A percentile compares a stretch with the other conserved stretches of the same genome.
Evolutionary conservation across 169 alveolate species (phyloP).

Genomic region (Eimeria necatrix): DNA sequence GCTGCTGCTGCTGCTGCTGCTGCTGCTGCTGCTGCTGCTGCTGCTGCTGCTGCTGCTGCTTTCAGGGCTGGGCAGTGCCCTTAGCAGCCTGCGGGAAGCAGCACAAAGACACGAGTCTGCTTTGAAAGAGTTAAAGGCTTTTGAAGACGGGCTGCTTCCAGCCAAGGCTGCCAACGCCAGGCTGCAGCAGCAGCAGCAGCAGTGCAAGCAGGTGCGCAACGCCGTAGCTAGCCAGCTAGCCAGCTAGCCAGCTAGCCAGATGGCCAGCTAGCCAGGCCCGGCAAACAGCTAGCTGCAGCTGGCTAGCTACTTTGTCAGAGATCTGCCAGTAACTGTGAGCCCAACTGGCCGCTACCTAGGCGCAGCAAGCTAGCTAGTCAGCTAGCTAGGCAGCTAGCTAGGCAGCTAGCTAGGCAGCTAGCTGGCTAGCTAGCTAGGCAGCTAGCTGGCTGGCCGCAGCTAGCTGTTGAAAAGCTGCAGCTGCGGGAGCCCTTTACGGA

Average conservation of each 20-base stretch:
- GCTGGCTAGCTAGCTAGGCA: too few relatives aligned
- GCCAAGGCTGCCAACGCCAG: not conserved
- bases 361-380: too few relatives aligned
- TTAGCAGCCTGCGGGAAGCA: conserved; percentile 11
- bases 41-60: conserved; percentile 55
- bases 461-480: not conserved
- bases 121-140: not conserved
- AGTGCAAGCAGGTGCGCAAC: conserved; percentile 14
- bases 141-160: not conserved
- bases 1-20: conserved; percentile 37
- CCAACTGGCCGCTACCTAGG: too few relatives aligned
- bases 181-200: not conserved
- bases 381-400: too few relatives aligned
- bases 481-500: too few relatives aligned
- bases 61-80: not conserved
- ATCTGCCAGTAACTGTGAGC: too few relatives aligned
- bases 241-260: not conserved
- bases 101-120: not conserved
- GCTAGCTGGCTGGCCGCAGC: conserved; percentile 8
- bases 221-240: not conserved
- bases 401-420: too few relatives aligned
- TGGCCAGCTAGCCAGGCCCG: too few relatives aligned
- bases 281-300: not conserved
- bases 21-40: conserved; percentile 48
- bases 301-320: too few relatives aligned